Evolutionary conservation across 1,284 basidiomycete genomes (phyloP).

Genomic region (Ceratobasidium sp.): DNA sequence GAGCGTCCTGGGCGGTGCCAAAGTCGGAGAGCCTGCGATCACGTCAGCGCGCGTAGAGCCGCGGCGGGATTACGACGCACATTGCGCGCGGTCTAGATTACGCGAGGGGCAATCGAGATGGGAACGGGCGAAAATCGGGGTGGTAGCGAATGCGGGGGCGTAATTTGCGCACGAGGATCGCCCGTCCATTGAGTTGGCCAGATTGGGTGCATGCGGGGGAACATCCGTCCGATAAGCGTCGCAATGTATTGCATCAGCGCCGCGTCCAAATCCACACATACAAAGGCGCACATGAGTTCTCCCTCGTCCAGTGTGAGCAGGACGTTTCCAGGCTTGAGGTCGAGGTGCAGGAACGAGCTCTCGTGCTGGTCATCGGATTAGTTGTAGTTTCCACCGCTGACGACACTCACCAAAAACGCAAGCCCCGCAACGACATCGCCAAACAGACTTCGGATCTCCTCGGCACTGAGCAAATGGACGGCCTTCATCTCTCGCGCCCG

Average conservation of each 20-base stretch:
- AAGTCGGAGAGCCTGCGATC: constrained; percentile 91
- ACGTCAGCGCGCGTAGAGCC: constrained; percentile 11
- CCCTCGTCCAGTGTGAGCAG: constrained; percentile 93
- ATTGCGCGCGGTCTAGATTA: constrained; percentile 57
- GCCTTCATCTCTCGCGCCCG: constrained; percentile 62
- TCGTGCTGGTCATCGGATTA: constrained; percentile 69
- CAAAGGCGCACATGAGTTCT: constrained; percentile 72
- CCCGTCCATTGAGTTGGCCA: constrained; percentile 2
- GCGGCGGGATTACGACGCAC: neutral
- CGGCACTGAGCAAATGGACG: constrained; percentile 82
- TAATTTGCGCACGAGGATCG: constrained; percentile 21
- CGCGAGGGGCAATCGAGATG: constrained; percentile 22
- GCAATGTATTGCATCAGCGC: constrained; percentile 29
- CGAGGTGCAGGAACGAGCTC: constrained; percentile 89
- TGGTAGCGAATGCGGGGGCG: constrained; percentile 5
- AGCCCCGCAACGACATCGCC: constrained; percentile 83
- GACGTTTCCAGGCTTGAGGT: constrained; percentile 94
- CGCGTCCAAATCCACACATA: neutral
- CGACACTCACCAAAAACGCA: constrained; percentile 79
- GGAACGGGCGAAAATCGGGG: constrained; percentile 21
- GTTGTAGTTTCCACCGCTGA: neutral
- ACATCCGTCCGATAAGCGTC: constrained; percentile 17
- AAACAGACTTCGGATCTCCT: constrained; percentile 83
- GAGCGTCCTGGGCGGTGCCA: constrained; percentile 91
- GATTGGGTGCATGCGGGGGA: constrained; percentile 28